A percentile compares a stretch with the other conserved stretches of the same genome.
Conservation (phyloP, 2,329 filamentous ascomycete genomes). For the Xylariaceae sp. region DNA sequence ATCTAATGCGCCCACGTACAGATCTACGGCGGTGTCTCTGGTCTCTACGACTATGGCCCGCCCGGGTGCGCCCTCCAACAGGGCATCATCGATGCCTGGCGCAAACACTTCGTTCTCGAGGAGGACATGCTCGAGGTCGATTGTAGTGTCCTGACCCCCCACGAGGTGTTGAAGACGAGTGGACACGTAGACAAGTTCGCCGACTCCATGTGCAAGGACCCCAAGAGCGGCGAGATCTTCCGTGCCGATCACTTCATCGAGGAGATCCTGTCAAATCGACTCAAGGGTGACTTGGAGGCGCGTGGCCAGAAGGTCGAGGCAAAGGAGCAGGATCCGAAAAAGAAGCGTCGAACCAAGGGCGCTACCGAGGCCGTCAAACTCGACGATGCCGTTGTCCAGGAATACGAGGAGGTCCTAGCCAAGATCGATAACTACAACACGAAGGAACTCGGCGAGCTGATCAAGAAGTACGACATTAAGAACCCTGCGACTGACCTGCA, state of each 20-base stretch:
- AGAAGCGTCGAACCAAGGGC: constrained; percentile 86
- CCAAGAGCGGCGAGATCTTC: constrained; percentile 94
- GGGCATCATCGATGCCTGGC: constrained; percentile 83
- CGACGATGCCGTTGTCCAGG: constrained; percentile 76
- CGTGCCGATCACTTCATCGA: constrained; percentile 95
- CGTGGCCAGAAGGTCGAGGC: constrained; percentile 76
- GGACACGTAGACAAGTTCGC: constrained; percentile 98
- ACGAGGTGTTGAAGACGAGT: constrained; percentile 89
- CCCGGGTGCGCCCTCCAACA: constrained; percentile 81
- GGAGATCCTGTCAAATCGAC: constrained; percentile 78
- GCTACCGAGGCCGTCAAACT: constrained; percentile 75
- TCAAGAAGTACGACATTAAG: constrained; percentile 85
- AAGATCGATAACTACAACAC: constrained; percentile 94
- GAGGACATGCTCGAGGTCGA: constrained; percentile 96
- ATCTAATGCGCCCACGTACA: constrained; percentile 3
- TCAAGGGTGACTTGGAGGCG: constrained; percentile 90
- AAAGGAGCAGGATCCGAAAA: constrained; percentile 62
- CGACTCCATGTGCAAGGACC: constrained; percentile 99
- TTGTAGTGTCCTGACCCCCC: constrained; percentile 88
- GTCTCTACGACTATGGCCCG: constrained; percentile 90
- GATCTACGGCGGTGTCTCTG: constrained; percentile 84
- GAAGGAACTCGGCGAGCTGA: constrained; percentile 77
- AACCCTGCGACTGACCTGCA: constrained; percentile 76
- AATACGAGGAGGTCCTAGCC: constrained; percentile 88
- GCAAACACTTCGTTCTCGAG: constrained; percentile 88